phyloP scores from a whole-genome alignment of 805 yeast species.

The Starmerella asiatica region DNA sequence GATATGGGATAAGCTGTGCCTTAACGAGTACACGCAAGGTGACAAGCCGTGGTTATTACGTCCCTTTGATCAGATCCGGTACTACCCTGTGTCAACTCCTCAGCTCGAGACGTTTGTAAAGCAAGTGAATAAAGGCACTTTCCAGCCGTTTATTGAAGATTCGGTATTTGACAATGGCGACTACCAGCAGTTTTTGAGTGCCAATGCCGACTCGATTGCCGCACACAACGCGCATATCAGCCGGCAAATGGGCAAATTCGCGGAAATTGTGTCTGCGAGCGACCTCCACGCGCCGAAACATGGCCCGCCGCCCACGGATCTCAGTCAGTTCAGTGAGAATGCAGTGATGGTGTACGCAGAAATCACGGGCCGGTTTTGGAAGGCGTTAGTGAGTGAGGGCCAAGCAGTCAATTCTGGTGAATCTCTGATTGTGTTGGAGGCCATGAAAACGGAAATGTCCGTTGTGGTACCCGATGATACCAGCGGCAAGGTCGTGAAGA shows the following conservation, averaged over 20 bases:
- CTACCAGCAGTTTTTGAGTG: constrained; percentile 67
- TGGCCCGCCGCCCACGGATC: constrained; percentile 23
- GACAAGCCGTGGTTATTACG: constrained; percentile 83
- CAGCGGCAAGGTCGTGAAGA: constrained; percentile 26
- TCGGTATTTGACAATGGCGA: constrained; percentile 69
- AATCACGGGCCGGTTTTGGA: constrained; percentile 94
- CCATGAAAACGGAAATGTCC: constrained; percentile 97
- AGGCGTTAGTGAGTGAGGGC: constrained; percentile 68
- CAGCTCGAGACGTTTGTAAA: constrained; percentile 61
- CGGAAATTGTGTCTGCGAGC: constrained; percentile 52
- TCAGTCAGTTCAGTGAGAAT: constrained; percentile 55
- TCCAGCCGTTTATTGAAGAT: constrained; percentile 58
- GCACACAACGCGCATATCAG: constrained; percentile 37
- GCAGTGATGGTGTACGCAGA: constrained; percentile 85
- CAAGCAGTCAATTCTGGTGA: constrained; percentile 61
- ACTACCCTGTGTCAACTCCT: constrained; percentile 78
- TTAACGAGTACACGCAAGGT: constrained; percentile 26
- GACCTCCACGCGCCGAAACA: constrained; percentile 24
- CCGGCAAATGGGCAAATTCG: constrained; percentile 70
- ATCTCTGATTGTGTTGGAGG: constrained; percentile 80
- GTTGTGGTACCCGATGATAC: constrained; percentile 45
- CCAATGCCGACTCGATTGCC: constrained; percentile 57
- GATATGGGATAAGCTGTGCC: constrained; percentile 86
- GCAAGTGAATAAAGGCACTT: constrained; percentile 69
- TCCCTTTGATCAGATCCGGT: constrained; percentile 90